Evolutionary conservation across 2,329 filamentous ascomycete species (phyloP).

Genomic region (Nigrospora sphaerica): DNA sequence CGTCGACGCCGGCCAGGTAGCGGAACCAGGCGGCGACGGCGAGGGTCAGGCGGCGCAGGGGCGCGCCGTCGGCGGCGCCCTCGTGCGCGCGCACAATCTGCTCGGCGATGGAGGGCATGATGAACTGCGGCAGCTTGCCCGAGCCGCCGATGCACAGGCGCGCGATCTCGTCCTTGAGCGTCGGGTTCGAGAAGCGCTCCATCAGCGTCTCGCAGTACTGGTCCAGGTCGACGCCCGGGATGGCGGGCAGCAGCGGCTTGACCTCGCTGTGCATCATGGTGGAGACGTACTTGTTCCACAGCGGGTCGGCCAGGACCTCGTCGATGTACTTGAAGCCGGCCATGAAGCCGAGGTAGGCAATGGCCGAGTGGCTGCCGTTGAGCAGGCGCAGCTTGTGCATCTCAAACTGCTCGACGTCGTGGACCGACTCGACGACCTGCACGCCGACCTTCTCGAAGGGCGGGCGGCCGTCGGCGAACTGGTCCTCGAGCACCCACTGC

Average conservation of each 20-base stretch:
- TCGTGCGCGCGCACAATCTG: slow-evolving; percentile 30
- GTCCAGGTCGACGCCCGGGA: slow-evolving; percentile 42
- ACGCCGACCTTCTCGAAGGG: slow-evolving; percentile 45
- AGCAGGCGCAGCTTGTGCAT: slow-evolving; percentile 50
- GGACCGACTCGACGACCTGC: slow-evolving; percentile 43
- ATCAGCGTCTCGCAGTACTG: slow-evolving; percentile 45
- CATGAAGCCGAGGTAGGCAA: slow-evolving; percentile 43
- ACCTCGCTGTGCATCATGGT: slow-evolving; percentile 50
- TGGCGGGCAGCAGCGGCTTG: slow-evolving; percentile 42
- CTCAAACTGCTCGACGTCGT: slow-evolving; percentile 46
- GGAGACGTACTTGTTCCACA: slow-evolving; percentile 39
- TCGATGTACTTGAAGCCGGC: slow-evolving; percentile 48
- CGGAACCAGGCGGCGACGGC: slow-evolving; percentile 38
- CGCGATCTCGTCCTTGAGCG: slow-evolving; percentile 47
- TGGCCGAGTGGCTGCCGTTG: slow-evolving; percentile 44
- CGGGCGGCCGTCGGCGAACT: slow-evolving; percentile 42
- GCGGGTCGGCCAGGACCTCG: slow-evolving; percentile 42
- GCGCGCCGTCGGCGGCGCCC: slow-evolving; percentile 14
- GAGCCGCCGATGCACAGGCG: slow-evolving; percentile 44
- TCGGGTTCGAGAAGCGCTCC: slow-evolving; percentile 48
- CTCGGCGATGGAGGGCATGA: slow-evolving; percentile 40
- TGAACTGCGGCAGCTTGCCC: slow-evolving; percentile 46
- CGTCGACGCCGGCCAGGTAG: slow-evolving; percentile 42
- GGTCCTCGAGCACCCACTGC: slow-evolving; percentile 49
- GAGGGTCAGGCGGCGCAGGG: slow-evolving; percentile 40